These are phyloP conservation scores for Mycosphaerella sp. DNA, from an alignment of 2,329 filamentous ascomycete species.

Conservation along the genomic window DNA sequence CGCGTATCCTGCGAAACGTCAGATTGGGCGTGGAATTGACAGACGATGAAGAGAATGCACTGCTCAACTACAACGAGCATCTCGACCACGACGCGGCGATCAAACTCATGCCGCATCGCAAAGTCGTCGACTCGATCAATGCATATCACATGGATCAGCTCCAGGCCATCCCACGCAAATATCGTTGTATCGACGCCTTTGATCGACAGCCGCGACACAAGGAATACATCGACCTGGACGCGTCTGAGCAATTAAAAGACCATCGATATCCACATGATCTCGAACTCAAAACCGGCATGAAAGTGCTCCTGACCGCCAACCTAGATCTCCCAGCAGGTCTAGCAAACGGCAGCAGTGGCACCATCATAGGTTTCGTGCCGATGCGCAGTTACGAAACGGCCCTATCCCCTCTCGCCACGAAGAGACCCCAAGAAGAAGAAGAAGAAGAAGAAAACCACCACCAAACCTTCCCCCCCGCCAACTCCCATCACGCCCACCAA, in stretches of 20 bases:
- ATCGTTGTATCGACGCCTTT: conserved; percentile 7
- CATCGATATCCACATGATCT: conserved; percentile 6
- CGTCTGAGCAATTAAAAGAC: not conserved
- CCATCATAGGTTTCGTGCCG: conserved; percentile 36
- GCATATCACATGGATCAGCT: not conserved
- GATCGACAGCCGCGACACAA: not conserved
- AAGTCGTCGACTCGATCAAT: conserved; percentile 1
- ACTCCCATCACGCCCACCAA: too few species aligned
- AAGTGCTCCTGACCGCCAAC: conserved; percentile 50
- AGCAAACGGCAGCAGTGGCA: conserved; percentile 45
- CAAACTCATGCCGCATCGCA: not conserved
- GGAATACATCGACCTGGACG: not conserved
- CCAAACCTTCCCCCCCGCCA: too few species aligned
- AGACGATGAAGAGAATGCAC: not conserved
- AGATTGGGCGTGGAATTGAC: conserved; percentile 5
- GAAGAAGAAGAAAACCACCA: too few species aligned
- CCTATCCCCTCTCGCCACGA: too few species aligned
- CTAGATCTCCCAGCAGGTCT: conserved; percentile 39
- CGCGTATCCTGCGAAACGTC: conserved; percentile 37
- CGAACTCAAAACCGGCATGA: conserved; percentile 19
- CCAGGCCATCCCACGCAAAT: not conserved
- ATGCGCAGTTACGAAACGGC: not conserved
- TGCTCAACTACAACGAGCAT: not conserved
- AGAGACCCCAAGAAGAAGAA: too few species aligned
- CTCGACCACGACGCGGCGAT: not conserved